These are phyloP conservation scores for Termitomyces eurrhizus DNA, from an alignment of 768 basidiomycete genomes.

Conservation along the genomic window DNA sequence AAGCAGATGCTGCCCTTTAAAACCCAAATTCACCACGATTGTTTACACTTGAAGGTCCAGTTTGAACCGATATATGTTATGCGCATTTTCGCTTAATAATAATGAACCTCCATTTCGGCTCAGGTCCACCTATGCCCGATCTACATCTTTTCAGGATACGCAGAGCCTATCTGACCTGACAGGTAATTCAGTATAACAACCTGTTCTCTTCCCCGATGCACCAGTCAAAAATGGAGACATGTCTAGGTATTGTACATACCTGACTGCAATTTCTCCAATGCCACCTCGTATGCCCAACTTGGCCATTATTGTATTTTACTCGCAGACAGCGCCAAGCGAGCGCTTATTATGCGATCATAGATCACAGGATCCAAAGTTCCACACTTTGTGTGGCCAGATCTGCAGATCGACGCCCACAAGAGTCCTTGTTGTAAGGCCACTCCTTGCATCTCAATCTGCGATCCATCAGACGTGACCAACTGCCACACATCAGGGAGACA, in stretches of 20 bases:
- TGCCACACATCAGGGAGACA: not conserved
- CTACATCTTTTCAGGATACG: not conserved
- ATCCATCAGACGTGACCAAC: slow-evolving; percentile 9
- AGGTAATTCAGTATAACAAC: not conserved
- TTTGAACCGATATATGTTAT: slow-evolving; percentile 2
- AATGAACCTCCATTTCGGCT: slow-evolving; percentile 1
- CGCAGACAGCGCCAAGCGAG: slow-evolving; percentile 3
- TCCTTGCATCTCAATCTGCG: not conserved
- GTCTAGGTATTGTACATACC: not conserved
- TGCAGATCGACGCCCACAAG: slow-evolving; percentile 13
- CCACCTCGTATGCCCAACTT: not conserved
- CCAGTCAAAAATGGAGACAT: not conserved
- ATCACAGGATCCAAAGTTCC: slow-evolving; percentile 9
- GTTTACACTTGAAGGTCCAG: slow-evolving; percentile 13
- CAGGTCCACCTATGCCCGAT: slow-evolving; percentile 1
- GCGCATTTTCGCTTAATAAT: slow-evolving; percentile 11
- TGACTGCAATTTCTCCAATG: not conserved
- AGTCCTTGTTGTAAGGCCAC: slow-evolving; percentile 5
- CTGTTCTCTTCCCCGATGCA: not conserved
- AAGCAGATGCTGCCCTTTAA: slow-evolving; percentile 8
- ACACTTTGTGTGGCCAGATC: slow-evolving; percentile 8
- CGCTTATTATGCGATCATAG: slow-evolving; percentile 11
- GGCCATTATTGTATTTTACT: slow-evolving; percentile 11
- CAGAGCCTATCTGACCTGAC: slow-evolving; percentile 1
- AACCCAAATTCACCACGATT: slow-evolving; percentile 1